Base-by-base conservation (phyloP, 2,329 filamentous ascomycete genomes). In the Penicillium fuscoglaucum region DNA sequence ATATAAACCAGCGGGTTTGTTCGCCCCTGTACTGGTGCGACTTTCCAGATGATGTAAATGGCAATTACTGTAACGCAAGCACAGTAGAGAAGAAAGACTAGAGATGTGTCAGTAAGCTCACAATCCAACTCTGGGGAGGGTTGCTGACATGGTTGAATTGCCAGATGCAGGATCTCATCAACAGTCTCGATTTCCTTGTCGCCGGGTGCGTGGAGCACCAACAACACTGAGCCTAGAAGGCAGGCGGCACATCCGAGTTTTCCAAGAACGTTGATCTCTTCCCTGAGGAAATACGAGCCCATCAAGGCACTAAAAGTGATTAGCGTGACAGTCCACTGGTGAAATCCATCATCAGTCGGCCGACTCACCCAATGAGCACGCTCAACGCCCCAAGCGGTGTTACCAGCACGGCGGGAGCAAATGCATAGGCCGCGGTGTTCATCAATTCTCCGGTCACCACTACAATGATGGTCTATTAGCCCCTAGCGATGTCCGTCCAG, bases 341-440 rank as follows among this genome's bases (percentile, higher is more conserved):
- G 47, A 17, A 28, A 45, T 29, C 49, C 31, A 33, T 33, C 12
- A 24, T 10, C 17, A 43, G 26, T 41, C 7, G 37, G 53, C 17
- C 24, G 51, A 68, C 80, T 61, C 71, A 84, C 82, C 85, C 95
- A 70, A 99, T 96, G 65, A 99, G 82, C 57, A 99, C 95, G 71
- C 91, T 95, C 62, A 99, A 83, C 55, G 95, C 95, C 60, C 95
- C 95, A 28, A 99, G 82, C 29, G 95, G 95, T 4, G 95, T 99
- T 43, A 99, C 95, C 54, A 99, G 84, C 76, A 99, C 98, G 17
- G 95, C 95, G 40, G 95, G 95, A 65, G 95, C 95, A 77, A 98
- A 99, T 9, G 95, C 95, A 75, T 99, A 99, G 62, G 95, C 95
- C 50, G 93, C 93, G 74, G 99, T 99, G 77, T 99, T 99, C 79